phyloP scores from a whole-genome alignment of 192 early-diverging fungal species.

The Lobosporangium transversale region DNA sequence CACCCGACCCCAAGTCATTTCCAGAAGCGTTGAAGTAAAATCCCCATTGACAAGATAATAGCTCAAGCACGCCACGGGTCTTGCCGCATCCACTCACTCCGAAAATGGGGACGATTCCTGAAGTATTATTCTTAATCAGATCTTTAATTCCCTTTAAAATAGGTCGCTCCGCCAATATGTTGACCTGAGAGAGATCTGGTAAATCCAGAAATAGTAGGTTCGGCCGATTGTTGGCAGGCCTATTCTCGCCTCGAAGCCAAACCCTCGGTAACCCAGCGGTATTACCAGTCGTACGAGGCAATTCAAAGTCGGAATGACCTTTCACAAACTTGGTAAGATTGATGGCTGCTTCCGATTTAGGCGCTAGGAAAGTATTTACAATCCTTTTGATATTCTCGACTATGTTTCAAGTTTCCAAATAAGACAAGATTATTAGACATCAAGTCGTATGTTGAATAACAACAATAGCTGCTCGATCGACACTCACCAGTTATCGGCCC shows the following conservation, averaged over 20 bases:
- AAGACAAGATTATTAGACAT: too few species aligned
- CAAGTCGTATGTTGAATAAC: too few species aligned
- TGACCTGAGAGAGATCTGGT: conserved; percentile 20
- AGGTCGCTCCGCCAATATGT: conserved; percentile 24
- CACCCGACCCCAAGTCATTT: conserved; percentile 17
- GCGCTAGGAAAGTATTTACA: too few species aligned
- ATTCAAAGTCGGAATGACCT: neutral
- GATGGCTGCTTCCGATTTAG: too few species aligned
- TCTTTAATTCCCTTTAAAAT: conserved; percentile 16
- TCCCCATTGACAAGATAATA: conserved; percentile 36
- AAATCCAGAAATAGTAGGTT: conserved; percentile 37
- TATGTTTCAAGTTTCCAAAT: too few species aligned
- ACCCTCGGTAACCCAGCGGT: conserved; percentile 1
- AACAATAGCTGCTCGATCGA: too few species aligned
- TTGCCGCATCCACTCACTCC: conserved; percentile 41
- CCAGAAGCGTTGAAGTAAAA: conserved; percentile 34
- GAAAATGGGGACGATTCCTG: conserved; percentile 7
- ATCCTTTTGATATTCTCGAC: too few species aligned
- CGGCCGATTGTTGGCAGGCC: too few species aligned
- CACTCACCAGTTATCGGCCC: too few species aligned
- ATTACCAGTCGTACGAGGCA: neutral
- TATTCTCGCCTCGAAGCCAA: conserved; percentile 1
- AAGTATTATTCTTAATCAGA: conserved; percentile 12
- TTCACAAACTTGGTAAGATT: neutral
- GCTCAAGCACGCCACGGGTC: conserved; percentile 30